Evolutionary conservation across 73 alveolate genomes (phyloP).

Genomic region (Paramecium octaurelia): DNA sequence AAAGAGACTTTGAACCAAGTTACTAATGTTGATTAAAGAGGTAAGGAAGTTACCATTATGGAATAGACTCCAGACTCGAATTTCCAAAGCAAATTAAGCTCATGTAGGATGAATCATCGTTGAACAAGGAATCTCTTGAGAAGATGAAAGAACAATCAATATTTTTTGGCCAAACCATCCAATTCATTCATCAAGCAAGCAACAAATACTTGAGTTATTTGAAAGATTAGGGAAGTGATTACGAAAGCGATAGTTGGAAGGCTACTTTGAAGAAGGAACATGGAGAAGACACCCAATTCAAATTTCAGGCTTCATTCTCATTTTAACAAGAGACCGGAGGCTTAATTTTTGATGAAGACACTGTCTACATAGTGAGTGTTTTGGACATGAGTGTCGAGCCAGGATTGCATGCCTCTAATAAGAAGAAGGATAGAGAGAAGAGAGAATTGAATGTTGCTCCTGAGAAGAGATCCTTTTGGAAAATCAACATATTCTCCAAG

Average conservation of each 20-base stretch:
- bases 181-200: conserved; percentile 49
- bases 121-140: conserved; percentile 33
- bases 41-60: neutral
- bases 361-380: conserved; percentile 53
- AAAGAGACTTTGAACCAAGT: neutral
- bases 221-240: conserved; percentile 31
- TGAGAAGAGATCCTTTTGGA: conserved; percentile 59
- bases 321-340: conserved; percentile 58
- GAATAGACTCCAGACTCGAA: conserved; percentile 55
- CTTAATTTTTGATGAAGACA: conserved; percentile 56
- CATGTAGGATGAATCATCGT: conserved; percentile 52
- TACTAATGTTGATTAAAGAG: conserved; percentile 23
- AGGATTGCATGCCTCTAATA: conserved; percentile 50
- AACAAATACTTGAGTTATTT: conserved; percentile 52
- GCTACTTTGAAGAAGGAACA: conserved; percentile 48
- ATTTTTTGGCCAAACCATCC: conserved; percentile 42
- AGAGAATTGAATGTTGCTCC: conserved; percentile 56
- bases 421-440: neutral
- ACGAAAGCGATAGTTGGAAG: conserved; percentile 55
- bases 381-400: conserved; percentile 47
- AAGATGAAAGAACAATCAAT: conserved; percentile 57
- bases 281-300: conserved; percentile 55
- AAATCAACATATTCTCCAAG: conserved; percentile 37
- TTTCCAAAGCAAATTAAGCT: conserved; percentile 49
- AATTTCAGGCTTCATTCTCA: conserved; percentile 45